A percentile compares a stretch with the other conserved stretches of the same genome.
Conservation (phyloP, 2,329 filamentous ascomycete genomes). For the Apiospora pterosperma region DNA sequence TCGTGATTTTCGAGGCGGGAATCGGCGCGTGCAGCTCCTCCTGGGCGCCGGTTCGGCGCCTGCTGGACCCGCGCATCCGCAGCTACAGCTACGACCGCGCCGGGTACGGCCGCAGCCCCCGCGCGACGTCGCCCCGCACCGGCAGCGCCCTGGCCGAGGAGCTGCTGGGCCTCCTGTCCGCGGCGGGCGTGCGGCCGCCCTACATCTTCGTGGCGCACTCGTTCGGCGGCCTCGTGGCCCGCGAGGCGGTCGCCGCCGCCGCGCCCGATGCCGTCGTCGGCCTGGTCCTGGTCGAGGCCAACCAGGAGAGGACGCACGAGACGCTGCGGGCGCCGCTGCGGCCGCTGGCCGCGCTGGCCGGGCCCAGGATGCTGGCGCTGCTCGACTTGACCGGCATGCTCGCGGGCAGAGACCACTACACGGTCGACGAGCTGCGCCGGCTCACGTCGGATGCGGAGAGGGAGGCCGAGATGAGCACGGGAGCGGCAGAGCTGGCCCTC, state of each 20-base stretch:
- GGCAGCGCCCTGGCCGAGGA: background rate
- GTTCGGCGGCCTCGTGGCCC: background rate
- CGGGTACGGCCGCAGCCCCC: constrained; percentile 6
- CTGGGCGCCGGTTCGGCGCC: constrained; percentile 6
- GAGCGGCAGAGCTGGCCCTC: background rate
- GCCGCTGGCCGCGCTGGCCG: background rate
- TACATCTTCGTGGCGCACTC: background rate
- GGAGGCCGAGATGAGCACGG: background rate
- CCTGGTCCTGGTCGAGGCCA: background rate
- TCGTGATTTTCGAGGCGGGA: constrained; percentile 8
- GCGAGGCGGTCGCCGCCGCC: background rate
- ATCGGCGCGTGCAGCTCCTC: constrained; percentile 6
- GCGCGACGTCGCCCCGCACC: background rate
- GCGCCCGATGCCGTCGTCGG: background rate
- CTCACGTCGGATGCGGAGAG: background rate
- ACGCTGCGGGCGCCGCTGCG: background rate
- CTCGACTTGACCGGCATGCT: background rate
- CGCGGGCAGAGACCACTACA: background rate
- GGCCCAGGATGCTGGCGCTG: background rate
- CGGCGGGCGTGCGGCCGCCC: background rate
- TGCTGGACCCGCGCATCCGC: constrained; percentile 6
- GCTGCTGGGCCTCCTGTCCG: background rate
- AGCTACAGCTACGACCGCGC: constrained; percentile 10
- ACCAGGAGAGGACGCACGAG: background rate
- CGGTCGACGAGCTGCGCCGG: background rate